These are phyloP conservation scores for Monosporascus sp. DNA, from an alignment of 2,329 filamentous ascomycete species.

Conservation along the genomic window DNA sequence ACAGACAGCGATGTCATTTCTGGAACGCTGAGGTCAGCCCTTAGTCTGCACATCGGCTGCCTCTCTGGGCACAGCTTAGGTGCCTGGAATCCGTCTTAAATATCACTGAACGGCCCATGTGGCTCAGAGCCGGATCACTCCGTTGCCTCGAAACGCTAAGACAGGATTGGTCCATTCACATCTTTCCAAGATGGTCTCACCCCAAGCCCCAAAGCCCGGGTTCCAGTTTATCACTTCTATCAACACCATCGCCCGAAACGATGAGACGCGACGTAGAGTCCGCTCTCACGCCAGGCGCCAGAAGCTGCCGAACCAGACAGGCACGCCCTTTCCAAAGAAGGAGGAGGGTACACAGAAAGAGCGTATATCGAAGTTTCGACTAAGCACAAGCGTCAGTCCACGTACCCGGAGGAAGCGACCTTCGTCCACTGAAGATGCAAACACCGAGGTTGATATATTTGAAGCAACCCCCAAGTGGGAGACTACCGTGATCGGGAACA, in stretches of 20 bases:
- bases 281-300: constrained; percentile 29
- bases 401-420: constrained; percentile 1
- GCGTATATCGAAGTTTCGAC: constrained; percentile 27
- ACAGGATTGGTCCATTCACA: neutral
- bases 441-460: neutral
- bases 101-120: neutral
- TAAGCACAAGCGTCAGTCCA: constrained; percentile 15
- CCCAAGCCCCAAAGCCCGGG: constrained; percentile 7
- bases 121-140: neutral
- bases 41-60: neutral
- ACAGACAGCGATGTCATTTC: neutral
- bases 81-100: neutral
- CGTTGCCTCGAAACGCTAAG: neutral
- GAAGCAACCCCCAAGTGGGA: constrained; percentile 14
- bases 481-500: constrained; percentile 22
- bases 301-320: constrained; percentile 23
- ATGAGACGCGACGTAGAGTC: constrained; percentile 30
- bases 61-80: neutral
- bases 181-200: neutral
- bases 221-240: constrained; percentile 32
- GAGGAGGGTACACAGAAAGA: constrained; percentile 26
- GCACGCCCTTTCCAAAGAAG: constrained; percentile 16
- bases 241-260: constrained; percentile 29
- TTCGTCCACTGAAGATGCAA: neutral
- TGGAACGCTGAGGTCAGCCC: neutral